Base-by-base conservation (phyloP, 2,329 filamentous ascomycete genomes). In the Aspergillus sp. region DNA sequence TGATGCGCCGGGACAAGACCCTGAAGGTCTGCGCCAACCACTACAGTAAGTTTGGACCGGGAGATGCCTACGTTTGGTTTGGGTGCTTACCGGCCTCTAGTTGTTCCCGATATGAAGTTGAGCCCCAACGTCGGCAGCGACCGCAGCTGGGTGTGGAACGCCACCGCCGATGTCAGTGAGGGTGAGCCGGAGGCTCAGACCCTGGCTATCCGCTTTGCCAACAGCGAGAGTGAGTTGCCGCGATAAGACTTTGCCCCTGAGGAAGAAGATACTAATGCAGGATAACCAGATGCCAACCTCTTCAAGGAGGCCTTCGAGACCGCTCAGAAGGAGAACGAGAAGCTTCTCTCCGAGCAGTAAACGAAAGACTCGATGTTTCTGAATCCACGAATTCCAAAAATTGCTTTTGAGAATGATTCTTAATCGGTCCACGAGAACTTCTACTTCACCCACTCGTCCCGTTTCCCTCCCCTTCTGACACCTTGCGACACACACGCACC, bases 1-100 rank as follows among this genome's bases (percentile, higher is more conserved):
- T 99, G 65, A 99, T 99, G 94, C 89, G 94, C 75, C 85, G 94
- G 73, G 94, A 99, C 82, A 97, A 97, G 90, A 99, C 94, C 56
- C 86, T 97, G 79, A 99, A 99, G 84, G 94, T 99, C 77, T 99
- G 94, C 87, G 94, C 94, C 72, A 99, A 99, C 82, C 94, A 99
- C 83, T 99, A 99, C 79, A 87, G 92, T 96, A 86, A 68, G 88
- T 79, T 6, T 30, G 3, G 11, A 10, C 14, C 3, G 13, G 35
- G 38, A 16, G 38, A 20, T 38, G 20, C 17, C 13, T 24, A 14
- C 16, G 35, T 36, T 33, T 16, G 10, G 19, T 14, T 7, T 10
- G 35, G 16, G 41, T 50, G 51, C 58, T 71, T 49, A 67, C 54
- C 43, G 41, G 55, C 43, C 47, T 51, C 35, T 62, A 95, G 92